Evolutionary conservation across 192 early-diverging fungal genomes (phyloP), one percentile per base, ranked within the genome.

Genomic region (Chytriomyces sp.): DNA sequence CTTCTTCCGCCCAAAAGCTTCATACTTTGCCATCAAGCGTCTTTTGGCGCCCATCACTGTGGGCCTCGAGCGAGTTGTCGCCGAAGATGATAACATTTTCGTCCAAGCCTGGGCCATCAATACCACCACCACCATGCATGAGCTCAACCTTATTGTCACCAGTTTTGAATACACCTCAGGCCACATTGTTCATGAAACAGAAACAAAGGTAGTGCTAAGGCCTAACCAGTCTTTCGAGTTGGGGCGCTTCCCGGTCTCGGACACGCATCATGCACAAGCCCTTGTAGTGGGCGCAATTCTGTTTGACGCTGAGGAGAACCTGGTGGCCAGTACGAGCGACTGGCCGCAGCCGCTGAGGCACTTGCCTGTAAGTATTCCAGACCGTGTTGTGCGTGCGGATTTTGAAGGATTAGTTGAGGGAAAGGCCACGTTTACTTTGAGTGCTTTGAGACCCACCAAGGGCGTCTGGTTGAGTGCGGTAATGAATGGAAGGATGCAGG

Each of bases 331-430:
- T 4, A 34, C 59, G 19, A 69, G 8, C 39, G 76, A 74, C 34
- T 77, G 70, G 70, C 72, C 76, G 14, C 70, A 73, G 62, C 76
- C 76, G 60, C 37, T 77, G 3, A 52, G 38, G 33, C 40, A 77
- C 41, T 40, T 77, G 26, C 73, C 73, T 1, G 41, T 60, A 8
- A n/a, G 25, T 54, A 22, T 73, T 34, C 68, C 60, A 19, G 37
- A 22, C n/a, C 54, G 59, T 25, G 70, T 55, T 5, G 28, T 76
- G 10, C 14, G 33, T 31, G 61, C 53, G 30, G 61, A 14, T 33
- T n/a, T 22, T 10, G 44, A 57, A 25, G 30, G 36, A 12, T 57
- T 26, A 56, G 12, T 36, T 49, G 26, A 4, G 12, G 52, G 54
- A 1, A 14, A 10, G 10, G 52, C 22, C 7, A 36, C 28, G 26